These are phyloP conservation scores for Populus euphratica DNA, from an alignment of 345 rosid genomes.

Conservation along the genomic window DNA sequence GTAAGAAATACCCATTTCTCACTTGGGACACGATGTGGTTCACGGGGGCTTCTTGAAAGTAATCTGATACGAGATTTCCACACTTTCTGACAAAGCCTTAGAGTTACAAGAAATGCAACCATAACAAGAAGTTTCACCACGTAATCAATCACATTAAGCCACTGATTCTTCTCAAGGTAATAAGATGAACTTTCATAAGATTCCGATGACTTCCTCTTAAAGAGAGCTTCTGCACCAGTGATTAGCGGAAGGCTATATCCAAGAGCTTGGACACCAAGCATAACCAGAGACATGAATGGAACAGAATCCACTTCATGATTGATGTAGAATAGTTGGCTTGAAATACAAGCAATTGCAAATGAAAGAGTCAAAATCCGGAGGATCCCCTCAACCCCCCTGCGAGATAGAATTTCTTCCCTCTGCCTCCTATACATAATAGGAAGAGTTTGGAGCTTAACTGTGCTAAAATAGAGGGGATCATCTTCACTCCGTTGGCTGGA, in stretches of 20 bases:
- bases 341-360: slow-evolving; percentile 61
- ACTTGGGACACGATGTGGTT: slow-evolving; percentile 60
- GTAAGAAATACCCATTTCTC: slow-evolving; percentile 54
- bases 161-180: slow-evolving; percentile 59
- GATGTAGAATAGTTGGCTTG: slow-evolving; percentile 60
- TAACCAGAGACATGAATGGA: slow-evolving; percentile 71
- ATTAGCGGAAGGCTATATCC: slow-evolving; percentile 78
- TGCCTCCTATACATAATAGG: slow-evolving; percentile 71
- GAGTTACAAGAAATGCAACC: slow-evolving; percentile 61
- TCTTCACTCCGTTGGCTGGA: slow-evolving; percentile 64
- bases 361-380: slow-evolving; percentile 67
- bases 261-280: slow-evolving; percentile 82
- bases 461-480: slow-evolving; percentile 63
- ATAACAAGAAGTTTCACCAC: slow-evolving; percentile 71
- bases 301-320: slow-evolving; percentile 39
- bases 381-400: slow-evolving; percentile 70
- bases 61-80: slow-evolving; percentile 73
- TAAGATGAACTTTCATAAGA: slow-evolving; percentile 44
- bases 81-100: slow-evolving; percentile 78
- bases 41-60: slow-evolving; percentile 44
- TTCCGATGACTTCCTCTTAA: slow-evolving; percentile 48
- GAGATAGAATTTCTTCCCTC: slow-evolving; percentile 79
- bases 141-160: slow-evolving; percentile 66
- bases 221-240: slow-evolving; percentile 81
- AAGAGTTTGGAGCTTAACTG: slow-evolving; percentile 53